Evolutionary conservation across 805 yeast species (phyloP), one percentile per base, ranked within the genome.

Genomic region (Jamesozyma rosinii): DNA sequence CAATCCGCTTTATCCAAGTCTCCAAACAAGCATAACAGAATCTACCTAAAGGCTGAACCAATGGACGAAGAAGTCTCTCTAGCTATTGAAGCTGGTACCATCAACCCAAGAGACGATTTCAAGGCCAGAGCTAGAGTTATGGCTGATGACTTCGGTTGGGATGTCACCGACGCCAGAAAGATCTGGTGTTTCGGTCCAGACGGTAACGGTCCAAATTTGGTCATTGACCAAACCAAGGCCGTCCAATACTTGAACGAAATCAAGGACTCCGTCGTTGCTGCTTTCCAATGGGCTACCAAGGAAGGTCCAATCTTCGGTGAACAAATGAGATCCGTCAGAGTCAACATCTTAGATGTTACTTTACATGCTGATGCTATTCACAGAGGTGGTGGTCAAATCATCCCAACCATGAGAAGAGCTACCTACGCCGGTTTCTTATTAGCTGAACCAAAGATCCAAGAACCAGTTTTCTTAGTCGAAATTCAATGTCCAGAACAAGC

Each of bases 101-200:
- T 90, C 69, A 76, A 79, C 74, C 85, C 97, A 70, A 83, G 90
- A 75, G 97, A 90, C 66, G 98, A 90, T 78, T 79, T 90, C 86
- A 90, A 90, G 82, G 84, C 86, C 64, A 89, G 98, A 81, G 98
- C 97, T 63, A 89, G 97, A 83, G 65, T 86, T 69, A 78, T 90
- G 80, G 97, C 97, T 69, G 97, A 90, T 71, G 95, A 92, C 71
- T 92, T 73, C 83, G 96, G 90, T 62, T 90, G 98, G 98, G 97
- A 90, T 70, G 97, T 92, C 70, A 81, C 96, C 62, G 98, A 90
- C 69, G 98, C 97, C 75, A 89, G 98, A 84, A 90, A 92, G 92
- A 92, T 90, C 69, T 90, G 98, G 98, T 87, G 96, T 84, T 90
- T 90, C 88, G 98, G 98, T 78, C 97, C 98, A 70, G 98, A 90